phyloP scores from a whole-genome alignment of 352 stramenopile species.

The Phytopythium litorale region DNA sequence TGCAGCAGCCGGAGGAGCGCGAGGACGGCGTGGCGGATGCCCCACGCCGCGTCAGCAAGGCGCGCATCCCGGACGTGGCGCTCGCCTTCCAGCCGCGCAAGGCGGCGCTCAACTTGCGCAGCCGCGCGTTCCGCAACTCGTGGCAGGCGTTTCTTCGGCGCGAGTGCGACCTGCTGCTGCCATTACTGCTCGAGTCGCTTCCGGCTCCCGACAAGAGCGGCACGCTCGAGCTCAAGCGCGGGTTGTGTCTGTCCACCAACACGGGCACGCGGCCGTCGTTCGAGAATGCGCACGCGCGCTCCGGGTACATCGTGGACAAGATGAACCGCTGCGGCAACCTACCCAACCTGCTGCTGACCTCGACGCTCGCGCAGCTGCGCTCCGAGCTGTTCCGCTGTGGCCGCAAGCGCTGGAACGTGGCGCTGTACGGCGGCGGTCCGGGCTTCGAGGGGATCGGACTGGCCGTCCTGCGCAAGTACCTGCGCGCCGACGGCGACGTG shows the following conservation, averaged over 20 bases:
- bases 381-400: constrained; percentile 39
- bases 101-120: constrained; percentile 46
- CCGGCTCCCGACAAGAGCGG: constrained; percentile 26
- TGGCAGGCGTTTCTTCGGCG: constrained; percentile 55
- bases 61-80: background rate
- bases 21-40: background rate
- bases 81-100: constrained; percentile 30
- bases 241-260: constrained; percentile 59
- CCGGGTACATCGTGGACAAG: constrained; percentile 62
- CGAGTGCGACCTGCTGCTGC: constrained; percentile 30
- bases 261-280: constrained; percentile 63
- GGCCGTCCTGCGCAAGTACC: constrained; percentile 48
- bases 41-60: background rate
- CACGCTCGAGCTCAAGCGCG: constrained; percentile 52
- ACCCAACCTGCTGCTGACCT: constrained; percentile 48
- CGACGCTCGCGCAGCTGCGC: constrained; percentile 44
- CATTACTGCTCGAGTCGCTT: constrained; percentile 28
- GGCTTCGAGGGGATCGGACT: constrained; percentile 56
- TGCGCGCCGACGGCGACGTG: constrained; percentile 34
- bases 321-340: constrained; percentile 73
- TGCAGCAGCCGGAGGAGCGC: constrained; percentile 26
- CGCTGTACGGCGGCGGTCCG: constrained; percentile 58
- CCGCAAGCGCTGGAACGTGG: constrained; percentile 28
- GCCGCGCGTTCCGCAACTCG: constrained; percentile 45
- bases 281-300: constrained; percentile 44